A percentile compares a stretch with the other conserved stretches of the same genome.
Evolutionary conservation across 2,329 filamentous ascomycete species (phyloP).

Genomic region (Claviceps monticola): DNA sequence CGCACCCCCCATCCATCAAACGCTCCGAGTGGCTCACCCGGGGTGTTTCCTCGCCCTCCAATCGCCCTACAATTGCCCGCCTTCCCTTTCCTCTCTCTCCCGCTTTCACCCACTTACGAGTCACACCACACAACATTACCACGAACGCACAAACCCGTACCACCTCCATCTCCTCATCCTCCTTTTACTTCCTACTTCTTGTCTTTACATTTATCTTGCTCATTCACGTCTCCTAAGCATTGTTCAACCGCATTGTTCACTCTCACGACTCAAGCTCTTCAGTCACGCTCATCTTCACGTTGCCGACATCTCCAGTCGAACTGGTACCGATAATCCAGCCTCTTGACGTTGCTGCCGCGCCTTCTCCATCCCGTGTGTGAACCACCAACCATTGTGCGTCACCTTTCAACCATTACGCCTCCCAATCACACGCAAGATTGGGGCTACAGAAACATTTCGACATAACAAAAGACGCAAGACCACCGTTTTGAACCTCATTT

Average conservation of each 20-base stretch:
- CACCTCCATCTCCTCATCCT: neutral
- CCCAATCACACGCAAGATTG: neutral
- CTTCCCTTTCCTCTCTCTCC: constrained; percentile 3
- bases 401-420: no score
- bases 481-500: neutral
- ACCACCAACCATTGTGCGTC: no score
- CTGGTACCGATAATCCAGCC: no score
- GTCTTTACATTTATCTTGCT: neutral
- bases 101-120: neutral
- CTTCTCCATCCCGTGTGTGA: no score
- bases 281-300: no score
- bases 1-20: neutral
- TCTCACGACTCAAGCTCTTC: no score
- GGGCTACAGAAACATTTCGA: neutral
- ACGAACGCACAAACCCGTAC: neutral
- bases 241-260: no score
- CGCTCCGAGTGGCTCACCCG: neutral
- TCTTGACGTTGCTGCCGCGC: neutral
- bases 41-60: neutral
- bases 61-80: constrained; percentile 3
- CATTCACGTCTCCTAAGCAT: neutral
- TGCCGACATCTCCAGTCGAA: no score
- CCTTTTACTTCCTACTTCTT: neutral
- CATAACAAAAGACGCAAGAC: neutral
- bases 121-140: neutral